These are phyloP conservation scores for Seminavis robusta DNA, from an alignment of 108 stramenopile genomes.

Conservation along the genomic window DNA sequence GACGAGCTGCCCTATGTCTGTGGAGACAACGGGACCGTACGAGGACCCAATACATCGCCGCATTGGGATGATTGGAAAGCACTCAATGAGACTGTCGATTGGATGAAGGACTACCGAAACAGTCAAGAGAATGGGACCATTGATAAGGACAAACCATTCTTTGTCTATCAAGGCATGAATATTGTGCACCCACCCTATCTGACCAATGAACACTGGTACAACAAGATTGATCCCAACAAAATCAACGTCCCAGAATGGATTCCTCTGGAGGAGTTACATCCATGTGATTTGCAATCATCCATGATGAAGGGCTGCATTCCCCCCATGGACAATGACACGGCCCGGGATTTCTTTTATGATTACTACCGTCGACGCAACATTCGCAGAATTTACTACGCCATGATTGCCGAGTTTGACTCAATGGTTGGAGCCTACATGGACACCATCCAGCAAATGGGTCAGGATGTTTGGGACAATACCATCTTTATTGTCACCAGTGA, in stretches of 20 bases:
- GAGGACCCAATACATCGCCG: not conserved
- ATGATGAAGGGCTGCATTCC: constrained; percentile 32
- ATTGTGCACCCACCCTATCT: constrained; percentile 32
- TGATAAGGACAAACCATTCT: constrained; percentile 14
- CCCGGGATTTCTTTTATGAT: not conserved
- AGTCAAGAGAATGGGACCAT: too few species aligned
- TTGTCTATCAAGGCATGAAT: constrained; percentile 28
- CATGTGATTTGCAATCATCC: constrained; percentile 24
- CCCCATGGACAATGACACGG: not conserved
- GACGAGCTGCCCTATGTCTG: constrained; percentile 8
- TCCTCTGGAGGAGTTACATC: constrained; percentile 5
- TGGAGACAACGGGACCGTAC: constrained; percentile 10
- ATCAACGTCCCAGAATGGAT: constrained; percentile 17
- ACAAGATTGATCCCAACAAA: constrained; percentile 9
- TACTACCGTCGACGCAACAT: constrained; percentile 8
- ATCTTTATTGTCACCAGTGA: constrained; percentile 23
- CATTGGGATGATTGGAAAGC: constrained; percentile 13
- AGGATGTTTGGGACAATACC: constrained; percentile 8
- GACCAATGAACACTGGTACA: constrained; percentile 17
- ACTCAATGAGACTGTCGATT: constrained; percentile 12
- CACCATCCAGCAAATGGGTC: too few species aligned
- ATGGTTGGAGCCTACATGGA: constrained; percentile 31
- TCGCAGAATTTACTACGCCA: constrained; percentile 29
- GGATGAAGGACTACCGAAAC: constrained; percentile 5
- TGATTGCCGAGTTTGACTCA: constrained; percentile 31